Evolutionary conservation across 345 rosid species (phyloP).

Genomic region (Brassica rapa): DNA sequence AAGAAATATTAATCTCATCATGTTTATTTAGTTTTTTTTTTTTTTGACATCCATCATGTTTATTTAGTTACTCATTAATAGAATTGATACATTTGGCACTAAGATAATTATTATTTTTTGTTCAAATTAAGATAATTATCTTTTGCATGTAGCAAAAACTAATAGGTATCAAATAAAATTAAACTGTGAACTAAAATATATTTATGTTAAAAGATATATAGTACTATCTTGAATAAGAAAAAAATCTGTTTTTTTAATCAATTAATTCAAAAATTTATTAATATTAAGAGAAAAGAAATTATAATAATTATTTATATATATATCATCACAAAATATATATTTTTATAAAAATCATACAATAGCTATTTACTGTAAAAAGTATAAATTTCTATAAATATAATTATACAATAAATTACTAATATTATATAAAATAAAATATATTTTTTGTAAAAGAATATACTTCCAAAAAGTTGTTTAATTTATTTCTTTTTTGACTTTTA

Average conservation of each 20-base stretch:
- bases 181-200: not conserved
- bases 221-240: not conserved
- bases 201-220: not conserved
- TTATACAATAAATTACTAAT: too few relatives aligned
- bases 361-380: not conserved
- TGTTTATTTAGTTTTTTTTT: too few relatives aligned
- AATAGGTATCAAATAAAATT: not conserved
- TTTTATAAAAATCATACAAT: not conserved
- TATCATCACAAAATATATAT: not conserved
- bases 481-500: too few relatives aligned
- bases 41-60: not conserved
- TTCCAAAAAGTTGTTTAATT: not conserved
- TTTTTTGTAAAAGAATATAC: not conserved
- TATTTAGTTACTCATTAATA: not conserved
- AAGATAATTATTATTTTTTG: too few relatives aligned
- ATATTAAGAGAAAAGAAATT: not conserved
- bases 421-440: too few relatives aligned
- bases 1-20: not conserved
- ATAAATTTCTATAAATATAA: not conserved
- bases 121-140: too few relatives aligned
- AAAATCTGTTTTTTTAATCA: not conserved
- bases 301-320: too few relatives aligned
- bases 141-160: too few relatives aligned
- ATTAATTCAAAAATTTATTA: not conserved
- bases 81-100: too few relatives aligned